A percentile compares a stretch with the other conserved stretches of the same genome.
phyloP scores from a whole-genome alignment of 2,329 filamentous ascomycete genomes.

The Nannizzia gypsea region DNA sequence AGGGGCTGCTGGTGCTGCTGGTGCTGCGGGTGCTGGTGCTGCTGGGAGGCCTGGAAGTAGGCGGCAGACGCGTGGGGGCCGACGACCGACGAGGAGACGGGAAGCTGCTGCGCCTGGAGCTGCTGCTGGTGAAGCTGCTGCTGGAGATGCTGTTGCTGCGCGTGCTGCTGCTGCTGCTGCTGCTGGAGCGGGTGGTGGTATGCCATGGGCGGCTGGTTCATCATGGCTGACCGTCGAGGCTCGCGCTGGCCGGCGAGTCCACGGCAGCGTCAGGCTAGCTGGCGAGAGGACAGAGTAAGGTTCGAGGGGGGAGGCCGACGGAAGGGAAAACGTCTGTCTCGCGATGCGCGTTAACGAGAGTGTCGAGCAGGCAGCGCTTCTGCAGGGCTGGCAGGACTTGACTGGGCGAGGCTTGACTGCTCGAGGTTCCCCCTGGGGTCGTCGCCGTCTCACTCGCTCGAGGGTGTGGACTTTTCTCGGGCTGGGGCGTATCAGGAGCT shows the following conservation, averaged over 20 bases:
- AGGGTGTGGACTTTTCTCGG: neutral
- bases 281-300: neutral
- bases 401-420: no score
- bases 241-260: neutral
- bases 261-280: neutral
- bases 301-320: no score
- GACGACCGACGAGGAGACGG: constrained; percentile 9
- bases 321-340: no score
- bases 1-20: neutral
- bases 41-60: constrained; percentile 5
- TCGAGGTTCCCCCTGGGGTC: no score
- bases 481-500: constrained; percentile 1
- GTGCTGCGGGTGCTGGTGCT: neutral
- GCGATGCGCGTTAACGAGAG: no score
- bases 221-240: neutral
- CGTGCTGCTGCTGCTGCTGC: constrained; percentile 4
- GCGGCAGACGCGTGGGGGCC: constrained; percentile 5
- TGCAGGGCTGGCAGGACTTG: no score
- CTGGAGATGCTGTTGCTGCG: neutral
- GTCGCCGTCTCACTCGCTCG: neutral
- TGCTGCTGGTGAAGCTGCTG: constrained; percentile 14
- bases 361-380: no score
- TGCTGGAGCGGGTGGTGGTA: constrained; percentile 17
- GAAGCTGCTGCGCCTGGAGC: constrained; percentile 12
- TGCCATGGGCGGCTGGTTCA: constrained; percentile 13